These are phyloP conservation scores for Nigrospora osmanthi DNA, from an alignment of 2,329 filamentous ascomycete species.

Conservation along the genomic window DNA sequence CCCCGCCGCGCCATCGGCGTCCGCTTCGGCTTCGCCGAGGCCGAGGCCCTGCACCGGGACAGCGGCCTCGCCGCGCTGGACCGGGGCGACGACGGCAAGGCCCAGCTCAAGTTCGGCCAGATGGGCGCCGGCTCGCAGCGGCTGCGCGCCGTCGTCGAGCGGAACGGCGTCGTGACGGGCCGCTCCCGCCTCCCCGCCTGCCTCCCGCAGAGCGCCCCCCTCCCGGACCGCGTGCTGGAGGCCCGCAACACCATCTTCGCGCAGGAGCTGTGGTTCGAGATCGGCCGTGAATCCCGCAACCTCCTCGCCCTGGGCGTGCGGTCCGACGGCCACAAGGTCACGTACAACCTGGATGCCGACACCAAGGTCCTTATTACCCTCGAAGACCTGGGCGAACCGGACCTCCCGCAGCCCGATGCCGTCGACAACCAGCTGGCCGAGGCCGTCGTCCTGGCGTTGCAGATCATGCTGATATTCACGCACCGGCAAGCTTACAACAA, in stretches of 20 bases:
- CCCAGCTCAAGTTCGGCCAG: conserved; percentile 61
- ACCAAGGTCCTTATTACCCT: conserved; percentile 62
- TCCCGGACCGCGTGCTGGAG: conserved; percentile 64
- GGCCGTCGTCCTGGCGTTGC: conserved; percentile 57
- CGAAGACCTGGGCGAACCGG: conserved; percentile 46
- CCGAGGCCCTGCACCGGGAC: conserved; percentile 50
- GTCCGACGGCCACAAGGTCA: conserved; percentile 49
- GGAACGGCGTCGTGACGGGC: conserved; percentile 50
- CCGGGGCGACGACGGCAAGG: conserved; percentile 64
- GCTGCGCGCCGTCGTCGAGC: conserved; percentile 60
- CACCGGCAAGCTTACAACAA: conserved; percentile 68
- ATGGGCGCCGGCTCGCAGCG: conserved; percentile 45
- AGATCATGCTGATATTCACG: conserved; percentile 69
- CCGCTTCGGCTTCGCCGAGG: conserved; percentile 81
- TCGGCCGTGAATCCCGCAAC: conserved; percentile 71
- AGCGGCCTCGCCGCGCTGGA: conserved; percentile 76
- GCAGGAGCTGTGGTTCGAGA: conserved; percentile 85
- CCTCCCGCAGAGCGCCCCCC: conserved; percentile 46
- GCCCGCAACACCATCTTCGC: conserved; percentile 74
- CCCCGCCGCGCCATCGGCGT: conserved; percentile 73
- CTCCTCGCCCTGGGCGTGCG: conserved; percentile 65
- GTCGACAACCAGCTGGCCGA: conserved; percentile 51
- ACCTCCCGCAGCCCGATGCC: conserved; percentile 19
- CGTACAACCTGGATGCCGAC: conserved; percentile 42
- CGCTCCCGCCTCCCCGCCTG: conserved; percentile 42